Evolutionary conservation across 108 stramenopile genomes (phyloP), one percentile per base, ranked within the genome.

Genomic region (Nannochloropsis oceanica): DNA sequence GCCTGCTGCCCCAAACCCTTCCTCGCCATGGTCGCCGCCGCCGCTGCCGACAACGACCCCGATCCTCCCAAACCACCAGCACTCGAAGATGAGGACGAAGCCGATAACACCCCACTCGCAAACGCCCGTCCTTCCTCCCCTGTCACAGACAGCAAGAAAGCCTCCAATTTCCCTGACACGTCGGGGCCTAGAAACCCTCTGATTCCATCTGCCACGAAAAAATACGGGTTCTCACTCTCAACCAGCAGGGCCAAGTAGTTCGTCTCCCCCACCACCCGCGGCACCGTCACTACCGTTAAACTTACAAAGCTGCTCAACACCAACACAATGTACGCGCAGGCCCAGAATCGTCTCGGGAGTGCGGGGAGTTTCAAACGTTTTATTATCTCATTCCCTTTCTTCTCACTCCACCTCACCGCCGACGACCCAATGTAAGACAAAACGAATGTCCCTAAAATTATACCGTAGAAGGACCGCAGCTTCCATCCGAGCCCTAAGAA

Each of bases 401-500:
- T 24, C 87, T 79, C 83, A 80, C 83, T 42, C 34, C 79, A 14
- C 18, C 80, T 42, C 44, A 87, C 82, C 27, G 79, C 87, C 11
- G 83, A 42, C 43, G 83, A 83, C 14, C 87, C 87, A 44, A 87
- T 87, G 84, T 87, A 87, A 20, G 80, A 81, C 26, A 87, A 24
- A 42, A 87, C 84, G 27, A 87, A 87, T 24, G 87, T 87, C 43
- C 87, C 87, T 80, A 87, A 79, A 59, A 87, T 87, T 22, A 87
- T 83, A n/a, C 87, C 87, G 84, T 87, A 87, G 44, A 87, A 87
- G 43, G 22, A 80, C 44, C 81, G 43, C 12, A 87, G 83, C 18
- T 43, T 43, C 10, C 83, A 84, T 8, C 83, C 82, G 22, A 87
- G 44, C 27, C 59, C 26, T 9, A 82, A 82, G 18, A 87, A 87